phyloP scores from a whole-genome alignment of 2,329 filamentous ascomycete species.

The Proliferodiscus dingleyae region DNA sequence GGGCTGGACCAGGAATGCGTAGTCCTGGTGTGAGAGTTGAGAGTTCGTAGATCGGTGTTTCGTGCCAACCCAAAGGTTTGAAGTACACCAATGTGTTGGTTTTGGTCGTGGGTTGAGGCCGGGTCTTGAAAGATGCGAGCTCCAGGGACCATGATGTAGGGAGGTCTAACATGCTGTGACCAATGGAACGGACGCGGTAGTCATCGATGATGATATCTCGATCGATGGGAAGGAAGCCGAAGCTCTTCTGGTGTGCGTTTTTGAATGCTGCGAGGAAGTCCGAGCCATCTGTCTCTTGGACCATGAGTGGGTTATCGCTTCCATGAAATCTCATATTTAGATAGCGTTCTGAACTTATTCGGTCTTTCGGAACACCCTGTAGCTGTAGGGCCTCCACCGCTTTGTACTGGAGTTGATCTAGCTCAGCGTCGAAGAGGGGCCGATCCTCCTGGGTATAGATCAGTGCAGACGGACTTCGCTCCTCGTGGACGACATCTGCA shows the following conservation, averaged over 20 bases:
- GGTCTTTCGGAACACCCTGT: conserved; percentile 56
- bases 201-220: conserved; percentile 50
- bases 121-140: conserved; percentile 62
- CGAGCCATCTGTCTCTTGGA: conserved; percentile 62
- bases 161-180: conserved; percentile 29
- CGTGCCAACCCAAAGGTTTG: conserved; percentile 49
- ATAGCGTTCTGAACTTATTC: conserved; percentile 84
- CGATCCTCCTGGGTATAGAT: conserved; percentile 26
- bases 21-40: background rate
- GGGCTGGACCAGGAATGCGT: conserved; percentile 61
- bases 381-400: conserved; percentile 41
- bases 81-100: conserved; percentile 54
- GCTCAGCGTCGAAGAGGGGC: background rate
- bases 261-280: conserved; percentile 78
- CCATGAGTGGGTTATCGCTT: conserved; percentile 84
- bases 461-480: conserved; percentile 64
- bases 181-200: conserved; percentile 78
- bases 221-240: conserved; percentile 75
- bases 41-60: conserved; percentile 74
- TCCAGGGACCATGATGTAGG: conserved; percentile 51
- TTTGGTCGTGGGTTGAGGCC: conserved; percentile 46
- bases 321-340: conserved; percentile 88
- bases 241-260: conserved; percentile 81
- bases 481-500: conserved; percentile 86
- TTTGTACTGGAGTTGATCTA: conserved; percentile 1